phyloP scores from a whole-genome alignment of 2,329 filamentous ascomycete genomes.

The Alternaria hordeiaustralica region DNA sequence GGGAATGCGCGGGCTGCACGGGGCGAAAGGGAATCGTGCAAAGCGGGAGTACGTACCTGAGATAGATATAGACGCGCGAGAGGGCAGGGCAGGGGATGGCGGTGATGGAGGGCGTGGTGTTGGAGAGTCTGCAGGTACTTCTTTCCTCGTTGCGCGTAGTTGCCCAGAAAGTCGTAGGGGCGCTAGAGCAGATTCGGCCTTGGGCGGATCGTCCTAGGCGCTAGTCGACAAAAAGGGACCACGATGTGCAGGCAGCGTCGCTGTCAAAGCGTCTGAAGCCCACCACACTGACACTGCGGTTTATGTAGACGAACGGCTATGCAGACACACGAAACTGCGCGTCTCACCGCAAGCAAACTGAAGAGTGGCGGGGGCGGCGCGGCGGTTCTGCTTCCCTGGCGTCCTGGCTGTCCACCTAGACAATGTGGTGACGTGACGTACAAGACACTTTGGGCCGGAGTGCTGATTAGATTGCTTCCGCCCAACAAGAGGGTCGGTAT shows the following conservation, averaged over 20 bases:
- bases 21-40: conserved; percentile 16
- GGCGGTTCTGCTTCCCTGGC: background rate
- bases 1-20: conserved; percentile 29
- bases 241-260: conserved; percentile 27
- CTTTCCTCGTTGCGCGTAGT: conserved; percentile 45
- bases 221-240: conserved; percentile 19
- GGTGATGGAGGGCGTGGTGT: conserved; percentile 38
- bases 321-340: background rate
- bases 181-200: conserved; percentile 32
- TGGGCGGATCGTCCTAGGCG: conserved; percentile 27
- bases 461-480: conserved; percentile 18
- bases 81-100: conserved; percentile 38
- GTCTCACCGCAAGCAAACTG: background rate
- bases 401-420: background rate
- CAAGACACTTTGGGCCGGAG: conserved; percentile 2
- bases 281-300: conserved; percentile 9
- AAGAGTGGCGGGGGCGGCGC: background rate
- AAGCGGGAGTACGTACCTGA: conserved; percentile 40
- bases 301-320: conserved; percentile 8
- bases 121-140: conserved; percentile 46
- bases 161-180: conserved; percentile 32
- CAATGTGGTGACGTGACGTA: conserved; percentile 7
- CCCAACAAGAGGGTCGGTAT: conserved; percentile 14
- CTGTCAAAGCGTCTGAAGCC: conserved; percentile 18
- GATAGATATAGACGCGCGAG: conserved; percentile 26